Base-by-base conservation (phyloP, 495 filamentous ascomycete genomes). In the Oidiodendron maius region DNA sequence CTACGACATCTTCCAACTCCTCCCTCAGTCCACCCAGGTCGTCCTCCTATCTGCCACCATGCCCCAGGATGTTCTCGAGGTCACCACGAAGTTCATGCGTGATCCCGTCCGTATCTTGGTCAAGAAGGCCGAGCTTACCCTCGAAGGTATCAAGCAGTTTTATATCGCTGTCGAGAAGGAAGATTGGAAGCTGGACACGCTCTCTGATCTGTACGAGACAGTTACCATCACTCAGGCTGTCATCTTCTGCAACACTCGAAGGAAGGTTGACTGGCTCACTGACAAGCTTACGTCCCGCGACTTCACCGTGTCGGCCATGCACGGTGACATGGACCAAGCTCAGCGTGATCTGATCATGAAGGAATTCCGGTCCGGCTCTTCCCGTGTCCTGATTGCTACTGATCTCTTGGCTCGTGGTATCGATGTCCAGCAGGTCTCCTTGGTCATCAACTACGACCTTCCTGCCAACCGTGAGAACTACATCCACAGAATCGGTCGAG, bases 151-250 rank as follows among this genome's bases (percentile, higher is more conserved):
- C 64, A 98, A 98, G 81, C 93, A 98, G 64, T 98, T 95, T 80
- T 98, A 95, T 77, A 98, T 98, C 68, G 93, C 93, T 51, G 93
- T 98, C 43, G 93, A 98, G 77, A 97, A 98, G 80, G 93, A 98
- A 67, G 93, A 97, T 62, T 98, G 94, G 94, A 98, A 98, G 75
- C 84, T 98, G 54, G 93, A 98, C 71, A 98, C 93, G 38, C 89
- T 98, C 24, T 97, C 87, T 63, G 93, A 98, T 70, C 74, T 98
- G 49, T 98, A 98, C 79, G 93, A 98, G 69, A 98, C 93, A 25
- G 85, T 98, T 64, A 98, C 93, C 57, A 98, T 98, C 66, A 98
- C 93, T 48, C 93, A 98, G 70, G 93, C 93, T 51, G 93, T 98
- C 67, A 98, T 98, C 73, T 98, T 98, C 85, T 98, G 93, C 78